Conservation (phyloP, 1,284 basidiomycete species). For the Ustanciosporium gigantosporum region DNA sequence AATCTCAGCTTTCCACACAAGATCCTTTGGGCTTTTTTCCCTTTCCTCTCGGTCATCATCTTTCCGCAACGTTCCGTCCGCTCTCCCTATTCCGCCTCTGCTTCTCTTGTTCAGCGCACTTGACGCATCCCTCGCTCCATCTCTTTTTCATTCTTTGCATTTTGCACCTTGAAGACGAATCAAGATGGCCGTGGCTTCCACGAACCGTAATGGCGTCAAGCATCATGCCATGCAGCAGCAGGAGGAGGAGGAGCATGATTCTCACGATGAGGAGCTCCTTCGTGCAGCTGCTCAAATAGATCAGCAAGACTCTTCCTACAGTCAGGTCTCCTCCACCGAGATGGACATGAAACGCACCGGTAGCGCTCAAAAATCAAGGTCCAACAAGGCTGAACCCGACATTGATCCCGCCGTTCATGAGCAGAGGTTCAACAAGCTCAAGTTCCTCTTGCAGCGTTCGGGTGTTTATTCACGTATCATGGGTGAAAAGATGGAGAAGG, state of each 20-base stretch:
- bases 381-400: conserved; percentile 8
- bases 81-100: no score
- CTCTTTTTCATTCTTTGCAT: background rate
- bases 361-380: conserved; percentile 5
- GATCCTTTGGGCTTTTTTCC: no score
- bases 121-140: background rate
- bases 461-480: conserved; percentile 57
- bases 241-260: conserved; percentile 25
- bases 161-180: background rate
- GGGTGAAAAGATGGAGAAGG: conserved; percentile 55
- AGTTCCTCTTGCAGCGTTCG: conserved; percentile 52
- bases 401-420: conserved; percentile 32
- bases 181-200: background rate
- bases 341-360: conserved; percentile 9
- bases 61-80: no score
- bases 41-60: no score
- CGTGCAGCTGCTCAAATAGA: conserved; percentile 31
- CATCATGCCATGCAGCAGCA: no score
- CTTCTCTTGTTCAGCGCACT: conserved; percentile 2
- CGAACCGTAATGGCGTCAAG: no score
- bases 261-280: conserved; percentile 66
- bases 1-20: no score
- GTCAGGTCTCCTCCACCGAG: no score
- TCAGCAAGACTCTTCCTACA: conserved; percentile 4
- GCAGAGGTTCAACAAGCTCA: conserved; percentile 51